Percentiles rank a stretch among this genome's conserved stretches.
These are phyloP conservation scores for Articulospora tetracladia DNA, from an alignment of 495 filamentous ascomycete species.

Conservation along the genomic window DNA sequence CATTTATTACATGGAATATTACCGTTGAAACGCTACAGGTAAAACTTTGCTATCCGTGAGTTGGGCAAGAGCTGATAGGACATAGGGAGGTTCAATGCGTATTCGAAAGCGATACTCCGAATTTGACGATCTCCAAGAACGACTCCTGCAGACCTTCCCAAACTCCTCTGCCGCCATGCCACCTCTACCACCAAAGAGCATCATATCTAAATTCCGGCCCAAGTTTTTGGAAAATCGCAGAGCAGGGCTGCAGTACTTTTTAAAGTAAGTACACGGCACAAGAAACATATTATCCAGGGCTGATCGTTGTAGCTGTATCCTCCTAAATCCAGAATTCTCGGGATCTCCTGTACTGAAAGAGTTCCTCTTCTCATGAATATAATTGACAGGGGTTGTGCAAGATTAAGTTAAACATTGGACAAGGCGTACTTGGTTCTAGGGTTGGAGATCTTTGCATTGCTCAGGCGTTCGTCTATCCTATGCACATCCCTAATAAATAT, in stretches of 20 bases:
- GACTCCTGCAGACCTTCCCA: conserved; percentile 49
- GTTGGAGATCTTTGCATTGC: not conserved
- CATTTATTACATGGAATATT: conserved; percentile 55
- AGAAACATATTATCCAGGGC: not conserved
- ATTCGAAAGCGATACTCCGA: conserved; percentile 58
- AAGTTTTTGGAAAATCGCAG: conserved; percentile 49
- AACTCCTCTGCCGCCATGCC: conserved; percentile 51
- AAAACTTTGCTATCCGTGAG: not conserved
- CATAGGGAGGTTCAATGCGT: conserved; percentile 48
- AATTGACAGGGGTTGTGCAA: not conserved
- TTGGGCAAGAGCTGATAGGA: not conserved
- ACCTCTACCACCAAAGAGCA: conserved; percentile 50
- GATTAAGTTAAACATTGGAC: not conserved
- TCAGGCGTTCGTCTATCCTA: not conserved
- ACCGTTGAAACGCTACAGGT: conserved; percentile 40
- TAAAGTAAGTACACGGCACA: conserved; percentile 39
- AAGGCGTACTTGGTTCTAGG: not conserved
- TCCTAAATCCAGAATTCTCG: conserved; percentile 54
- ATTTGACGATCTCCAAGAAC: conserved; percentile 47
- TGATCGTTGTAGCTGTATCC: conserved; percentile 40
- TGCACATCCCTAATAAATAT: not conserved
- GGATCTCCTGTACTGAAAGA: conserved; percentile 53
- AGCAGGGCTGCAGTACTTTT: conserved; percentile 50
- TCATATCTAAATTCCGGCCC: conserved; percentile 48
- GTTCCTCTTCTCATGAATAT: conserved; percentile 48